These are phyloP conservation scores for Phytopythium sindhum DNA, from an alignment of 352 stramenopile genomes.

Conservation along the genomic window DNA sequence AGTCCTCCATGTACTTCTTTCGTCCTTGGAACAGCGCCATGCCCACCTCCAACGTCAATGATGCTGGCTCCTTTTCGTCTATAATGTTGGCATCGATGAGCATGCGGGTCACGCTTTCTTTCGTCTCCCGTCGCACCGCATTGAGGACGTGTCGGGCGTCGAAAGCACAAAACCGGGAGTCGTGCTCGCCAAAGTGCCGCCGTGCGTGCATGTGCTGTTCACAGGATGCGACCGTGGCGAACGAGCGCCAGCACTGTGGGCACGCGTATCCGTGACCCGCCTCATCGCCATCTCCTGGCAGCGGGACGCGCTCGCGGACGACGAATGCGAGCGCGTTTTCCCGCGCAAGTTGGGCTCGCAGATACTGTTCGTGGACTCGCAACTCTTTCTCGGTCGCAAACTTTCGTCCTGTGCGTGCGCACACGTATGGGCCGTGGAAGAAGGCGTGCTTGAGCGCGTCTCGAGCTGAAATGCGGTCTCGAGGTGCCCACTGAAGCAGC, in stretches of 20 bases:
- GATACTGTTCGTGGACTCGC: slow-evolving; percentile 54
- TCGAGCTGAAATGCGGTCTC: slow-evolving; percentile 74
- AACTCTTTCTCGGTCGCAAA: slow-evolving; percentile 71
- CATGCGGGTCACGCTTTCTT: neutral
- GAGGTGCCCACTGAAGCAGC: slow-evolving; percentile 92
- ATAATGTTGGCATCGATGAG: neutral
- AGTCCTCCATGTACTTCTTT: slow-evolving; percentile 93
- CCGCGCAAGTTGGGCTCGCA: slow-evolving; percentile 42
- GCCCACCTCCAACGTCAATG: slow-evolving; percentile 19
- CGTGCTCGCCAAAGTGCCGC: slow-evolving; percentile 22
- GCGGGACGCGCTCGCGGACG: slow-evolving; percentile 28
- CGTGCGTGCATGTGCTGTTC: slow-evolving; percentile 54
- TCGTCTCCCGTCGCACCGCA: slow-evolving; percentile 22
- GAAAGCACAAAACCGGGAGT: slow-evolving; percentile 58
- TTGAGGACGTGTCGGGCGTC: slow-evolving; percentile 22
- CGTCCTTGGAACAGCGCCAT: slow-evolving; percentile 86
- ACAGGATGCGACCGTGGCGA: slow-evolving; percentile 60
- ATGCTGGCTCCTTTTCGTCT: neutral
- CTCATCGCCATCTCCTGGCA: neutral
- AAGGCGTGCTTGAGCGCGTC: slow-evolving; percentile 85
- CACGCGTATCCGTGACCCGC: slow-evolving; percentile 57
- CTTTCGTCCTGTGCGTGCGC: slow-evolving; percentile 42
- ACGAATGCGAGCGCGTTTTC: slow-evolving; percentile 52
- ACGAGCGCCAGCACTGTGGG: slow-evolving; percentile 55
- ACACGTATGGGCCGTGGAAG: slow-evolving; percentile 81